These are phyloP conservation scores for Penicillium steckii DNA, from an alignment of 495 filamentous ascomycete genomes.

Conservation along the genomic window DNA sequence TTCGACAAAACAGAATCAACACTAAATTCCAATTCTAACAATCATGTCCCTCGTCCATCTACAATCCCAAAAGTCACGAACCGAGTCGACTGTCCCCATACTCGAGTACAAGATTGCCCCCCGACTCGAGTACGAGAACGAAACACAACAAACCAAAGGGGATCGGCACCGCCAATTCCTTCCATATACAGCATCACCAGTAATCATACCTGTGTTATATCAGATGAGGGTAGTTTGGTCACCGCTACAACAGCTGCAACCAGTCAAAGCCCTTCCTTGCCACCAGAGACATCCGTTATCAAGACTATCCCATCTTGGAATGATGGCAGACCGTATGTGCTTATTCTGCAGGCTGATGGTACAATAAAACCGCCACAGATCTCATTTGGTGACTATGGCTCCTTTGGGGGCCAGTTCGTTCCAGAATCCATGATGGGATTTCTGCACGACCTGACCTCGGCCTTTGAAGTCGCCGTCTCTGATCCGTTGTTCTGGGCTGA, in stretches of 20 bases:
- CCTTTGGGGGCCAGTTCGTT: slow-evolving; percentile 33
- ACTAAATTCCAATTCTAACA: background rate
- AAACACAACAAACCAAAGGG: background rate
- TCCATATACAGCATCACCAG: slow-evolving; percentile 6
- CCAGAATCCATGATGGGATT: slow-evolving; percentile 34
- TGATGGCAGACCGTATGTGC: slow-evolving; percentile 19
- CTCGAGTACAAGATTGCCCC: background rate
- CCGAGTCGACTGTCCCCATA: background rate
- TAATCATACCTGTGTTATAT: slow-evolving; percentile 11
- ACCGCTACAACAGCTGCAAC: slow-evolving; percentile 12
- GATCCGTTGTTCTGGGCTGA: slow-evolving; percentile 33
- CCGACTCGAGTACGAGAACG: background rate
- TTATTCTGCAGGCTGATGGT: slow-evolving; percentile 26
- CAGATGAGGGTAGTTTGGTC: slow-evolving; percentile 14
- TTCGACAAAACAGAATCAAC: background rate
- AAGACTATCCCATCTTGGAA: slow-evolving; percentile 9
- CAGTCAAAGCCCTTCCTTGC: slow-evolving; percentile 13
- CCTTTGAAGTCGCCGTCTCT: slow-evolving; percentile 29
- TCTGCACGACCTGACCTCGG: slow-evolving; percentile 28
- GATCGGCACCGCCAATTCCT: background rate
- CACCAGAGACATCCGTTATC: slow-evolving; percentile 3
- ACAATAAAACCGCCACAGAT: slow-evolving; percentile 21
- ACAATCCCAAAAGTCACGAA: background rate
- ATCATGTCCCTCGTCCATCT: background rate
- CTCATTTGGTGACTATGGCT: slow-evolving; percentile 27